Base-by-base conservation (phyloP, 23 red algal species). In the Agarophyton chilense region DNA sequence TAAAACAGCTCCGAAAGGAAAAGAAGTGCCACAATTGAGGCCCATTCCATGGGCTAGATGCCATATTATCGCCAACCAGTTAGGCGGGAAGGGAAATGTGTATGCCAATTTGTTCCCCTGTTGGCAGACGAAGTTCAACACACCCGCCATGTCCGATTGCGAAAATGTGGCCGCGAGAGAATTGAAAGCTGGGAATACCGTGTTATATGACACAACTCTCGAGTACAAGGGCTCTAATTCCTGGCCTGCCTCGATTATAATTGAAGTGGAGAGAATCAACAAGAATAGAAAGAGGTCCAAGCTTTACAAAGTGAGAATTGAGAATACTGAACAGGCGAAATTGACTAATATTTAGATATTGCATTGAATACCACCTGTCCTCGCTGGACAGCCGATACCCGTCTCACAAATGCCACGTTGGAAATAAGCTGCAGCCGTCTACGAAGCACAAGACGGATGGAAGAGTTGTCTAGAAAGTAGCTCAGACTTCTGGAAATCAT, bases 291-390 rank as follows among this genome's bases (percentile, higher is more conserved):
- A 55, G 18, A 55, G 52, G 19, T 55, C 52, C 12, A 55, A 55
- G 52, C n/a, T 74, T 38, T 74, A 74, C 43, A 74, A 74, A 21
- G 68, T 74, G 40, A 47, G 41, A 49, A 74, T 74, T 49, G 68
- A 74, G 41, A 74, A 74, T 39, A 74, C 68, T 6, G 21, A 47
- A 7, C 11, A 0, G 1, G 68, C 68, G 6, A 74, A 74, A n/a
- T 39, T 74, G 2, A 74, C 68, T 11, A 74, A 74, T 38, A 49
- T 74, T 26, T 74, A n/a, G n/a, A n/a, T n/a, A n/a, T n/a, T n/a
- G n/a, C n/a, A n/a, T n/a, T n/a, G n/a, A n/a, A n/a, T n/a, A n/a
- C n/a, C n/a, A n/a, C n/a, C n/a, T n/a, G n/a, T n/a, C n/a, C n/a
- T n/a, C n/a, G n/a, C n/a, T n/a, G n/a, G n/a, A n/a, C n/a, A n/a